These are phyloP conservation scores for Penicillium roqueforti DNA, from an alignment of 495 filamentous ascomycete genomes.

Conservation along the genomic window DNA sequence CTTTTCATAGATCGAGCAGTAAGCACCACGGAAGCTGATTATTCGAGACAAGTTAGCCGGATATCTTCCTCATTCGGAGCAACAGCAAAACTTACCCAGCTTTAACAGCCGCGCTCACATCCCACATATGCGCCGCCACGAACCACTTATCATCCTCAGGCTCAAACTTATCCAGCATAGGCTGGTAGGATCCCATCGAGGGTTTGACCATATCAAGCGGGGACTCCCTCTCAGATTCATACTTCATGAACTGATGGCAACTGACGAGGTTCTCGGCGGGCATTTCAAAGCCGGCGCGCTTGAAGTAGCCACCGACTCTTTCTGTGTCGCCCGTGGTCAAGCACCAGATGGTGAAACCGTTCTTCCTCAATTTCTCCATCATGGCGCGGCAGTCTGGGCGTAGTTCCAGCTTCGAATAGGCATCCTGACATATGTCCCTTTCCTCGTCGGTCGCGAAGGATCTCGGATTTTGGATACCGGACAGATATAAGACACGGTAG, in stretches of 20 bases:
- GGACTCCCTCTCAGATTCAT: slow-evolving; percentile 10
- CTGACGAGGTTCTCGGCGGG: slow-evolving; percentile 37
- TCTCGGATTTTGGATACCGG: slow-evolving; percentile 33
- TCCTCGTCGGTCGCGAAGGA: slow-evolving; percentile 36
- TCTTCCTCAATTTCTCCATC: slow-evolving; percentile 15
- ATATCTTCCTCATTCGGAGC: background rate
- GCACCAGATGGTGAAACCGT: slow-evolving; percentile 42
- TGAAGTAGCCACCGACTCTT: slow-evolving; percentile 39
- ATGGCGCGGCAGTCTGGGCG: slow-evolving; percentile 31
- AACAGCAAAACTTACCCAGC: slow-evolving; percentile 15
- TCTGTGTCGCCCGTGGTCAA: slow-evolving; percentile 38
- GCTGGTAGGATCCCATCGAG: slow-evolving; percentile 28
- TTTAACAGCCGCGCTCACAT: slow-evolving; percentile 31
- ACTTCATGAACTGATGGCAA: slow-evolving; percentile 16
- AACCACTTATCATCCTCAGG: slow-evolving; percentile 25
- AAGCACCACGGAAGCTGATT: slow-evolving; percentile 21
- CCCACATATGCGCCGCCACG: slow-evolving; percentile 42
- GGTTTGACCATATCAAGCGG: slow-evolving; percentile 31
- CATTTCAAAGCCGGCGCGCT: slow-evolving; percentile 32
- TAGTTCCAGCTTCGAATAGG: slow-evolving; percentile 29
- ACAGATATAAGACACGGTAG: slow-evolving; percentile 38
- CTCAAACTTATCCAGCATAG: slow-evolving; percentile 18
- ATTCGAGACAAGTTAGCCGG: background rate
- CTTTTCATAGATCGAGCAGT: slow-evolving; percentile 31
- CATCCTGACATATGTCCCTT: slow-evolving; percentile 22